Base-by-base conservation (phyloP, 106 monocot genomes). In the Iris macrosiphon region DNA sequence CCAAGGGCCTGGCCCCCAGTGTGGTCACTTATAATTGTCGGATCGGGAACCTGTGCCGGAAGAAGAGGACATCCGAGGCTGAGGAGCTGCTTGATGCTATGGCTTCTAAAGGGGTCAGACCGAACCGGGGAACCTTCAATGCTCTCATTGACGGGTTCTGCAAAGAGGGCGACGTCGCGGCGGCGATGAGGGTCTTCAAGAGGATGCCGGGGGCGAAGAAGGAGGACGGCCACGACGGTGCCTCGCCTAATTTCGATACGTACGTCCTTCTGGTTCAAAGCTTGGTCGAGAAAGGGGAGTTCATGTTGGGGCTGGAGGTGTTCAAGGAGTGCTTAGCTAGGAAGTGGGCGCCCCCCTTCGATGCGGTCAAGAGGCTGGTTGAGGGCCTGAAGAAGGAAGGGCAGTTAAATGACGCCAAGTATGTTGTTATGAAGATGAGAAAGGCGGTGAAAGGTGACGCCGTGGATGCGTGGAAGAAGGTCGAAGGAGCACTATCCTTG, bases 1-100 rank as follows among this genome's bases (percentile, higher is more conserved):
- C 7, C 8, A 79, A 52, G 32, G 60, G 69, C 7, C 22, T 89
- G 25, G 73, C 52, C 2, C 75, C 65, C 3, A 56, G 81, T 45
- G 54, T 75, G 7, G 28, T 13, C 1, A 81, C 89, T n/a, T 90
- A 65, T 45, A 78, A 81, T 23, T 73, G 65, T 55, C 67, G 77
- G 54, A 78, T 90, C 4, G 23, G 70, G 0, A 30, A 40, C 19
- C 71, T 78, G 10, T 90, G 85, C 44, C 37, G 17, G 1, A 65
- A 65, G 24, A 74, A 72, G n/a, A 68, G 56, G 52, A 70, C 57
- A 39, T 53, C 42, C 5, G 69, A 78, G 22, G 93, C 93, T 2
- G 79, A 66, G 59, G 81, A 77, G 35, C 24, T 88, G 52, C 35
- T 93, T n/a, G 83, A 93, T 42, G 65, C 61, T 39, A 84, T 93